Percentiles rank a stretch among this genome's conserved stretches.
Evolutionary conservation across 768 basidiomycete species (phyloP).

Genomic region (Neoboletus brunneissimus): DNA sequence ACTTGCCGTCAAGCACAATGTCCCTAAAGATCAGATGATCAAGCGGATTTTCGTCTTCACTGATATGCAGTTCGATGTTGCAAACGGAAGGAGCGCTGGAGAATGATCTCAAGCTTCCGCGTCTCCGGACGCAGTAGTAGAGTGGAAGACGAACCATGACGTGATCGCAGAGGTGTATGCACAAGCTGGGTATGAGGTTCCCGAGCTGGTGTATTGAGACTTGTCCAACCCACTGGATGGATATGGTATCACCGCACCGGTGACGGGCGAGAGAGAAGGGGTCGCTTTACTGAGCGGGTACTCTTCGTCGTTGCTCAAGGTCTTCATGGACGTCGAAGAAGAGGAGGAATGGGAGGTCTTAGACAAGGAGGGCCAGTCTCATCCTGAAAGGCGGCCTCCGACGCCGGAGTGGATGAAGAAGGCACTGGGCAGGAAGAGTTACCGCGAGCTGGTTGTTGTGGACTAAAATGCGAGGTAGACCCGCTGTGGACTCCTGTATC

Average conservation of each 20-base stretch:
- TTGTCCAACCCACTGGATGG: slow-evolving; percentile 32
- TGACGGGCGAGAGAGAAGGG: slow-evolving; percentile 50
- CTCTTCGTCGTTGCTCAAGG: slow-evolving; percentile 65
- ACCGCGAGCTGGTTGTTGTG: slow-evolving; percentile 40
- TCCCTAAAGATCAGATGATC: slow-evolving; percentile 71
- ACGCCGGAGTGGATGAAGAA: slow-evolving; percentile 48
- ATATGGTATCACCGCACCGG: slow-evolving; percentile 41
- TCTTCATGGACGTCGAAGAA: slow-evolving; percentile 59
- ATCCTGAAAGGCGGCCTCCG: slow-evolving; percentile 32
- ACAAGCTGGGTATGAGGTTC: slow-evolving; percentile 66
- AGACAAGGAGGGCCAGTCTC: slow-evolving; percentile 26
- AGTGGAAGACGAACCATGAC: slow-evolving; percentile 66
- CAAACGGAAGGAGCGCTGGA: neutral
- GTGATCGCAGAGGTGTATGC: slow-evolving; percentile 51
- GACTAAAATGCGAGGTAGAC: slow-evolving; percentile 4
- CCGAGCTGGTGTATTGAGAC: slow-evolving; percentile 75
- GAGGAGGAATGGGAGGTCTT: slow-evolving; percentile 39
- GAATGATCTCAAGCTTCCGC: too few species aligned
- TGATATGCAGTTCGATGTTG: slow-evolving; percentile 72
- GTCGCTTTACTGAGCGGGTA: slow-evolving; percentile 72
- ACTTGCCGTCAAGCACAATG: slow-evolving; percentile 50
- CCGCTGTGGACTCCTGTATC: too few species aligned
- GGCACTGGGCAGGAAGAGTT: slow-evolving; percentile 48
- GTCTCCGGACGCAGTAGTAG: neutral
- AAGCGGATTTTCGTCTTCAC: slow-evolving; percentile 73